A percentile compares a stretch with the other conserved stretches of the same genome.
Evolutionary conservation across 2,329 filamentous ascomycete species (phyloP).

Genomic region (Cadophora malorum): DNA sequence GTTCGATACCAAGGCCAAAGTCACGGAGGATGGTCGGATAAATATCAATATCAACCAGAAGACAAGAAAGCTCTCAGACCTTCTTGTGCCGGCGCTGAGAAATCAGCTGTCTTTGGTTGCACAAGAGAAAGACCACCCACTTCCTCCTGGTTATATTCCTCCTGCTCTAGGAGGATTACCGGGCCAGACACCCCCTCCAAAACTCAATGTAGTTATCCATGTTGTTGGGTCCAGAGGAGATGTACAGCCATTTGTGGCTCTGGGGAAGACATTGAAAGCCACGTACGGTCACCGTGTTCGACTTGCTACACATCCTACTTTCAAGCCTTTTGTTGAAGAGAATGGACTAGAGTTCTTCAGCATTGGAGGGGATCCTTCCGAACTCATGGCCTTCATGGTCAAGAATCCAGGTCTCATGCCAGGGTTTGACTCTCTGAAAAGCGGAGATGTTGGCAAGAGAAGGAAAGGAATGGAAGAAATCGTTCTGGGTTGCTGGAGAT

Average conservation of each 20-base stretch:
- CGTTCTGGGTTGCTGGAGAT: conserved; percentile 84
- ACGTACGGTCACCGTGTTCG: conserved; percentile 74
- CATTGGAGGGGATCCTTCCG: conserved; percentile 77
- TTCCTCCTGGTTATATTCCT: conserved; percentile 74
- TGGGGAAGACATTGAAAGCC: conserved; percentile 69
- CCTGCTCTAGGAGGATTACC: conserved; percentile 72
- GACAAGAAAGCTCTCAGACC: conserved; percentile 66
- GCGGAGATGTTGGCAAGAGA: conserved; percentile 77
- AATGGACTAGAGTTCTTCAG: conserved; percentile 77
- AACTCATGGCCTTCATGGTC: conserved; percentile 90
- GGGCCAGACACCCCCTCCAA: conserved; percentile 62
- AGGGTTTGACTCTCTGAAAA: conserved; percentile 76
- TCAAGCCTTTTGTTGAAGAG: conserved; percentile 71
- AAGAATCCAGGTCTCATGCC: conserved; percentile 89
- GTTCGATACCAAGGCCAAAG: conserved; percentile 65
- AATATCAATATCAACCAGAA: conserved; percentile 82
- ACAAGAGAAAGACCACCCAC: conserved; percentile 55
- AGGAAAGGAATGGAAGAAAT: conserved; percentile 79
- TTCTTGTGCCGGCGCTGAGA: conserved; percentile 70
- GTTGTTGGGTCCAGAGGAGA: conserved; percentile 78
- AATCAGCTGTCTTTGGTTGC: conserved; percentile 53
- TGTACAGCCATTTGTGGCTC: conserved; percentile 76
- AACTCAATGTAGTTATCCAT: conserved; percentile 75
- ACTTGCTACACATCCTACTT: conserved; percentile 74
- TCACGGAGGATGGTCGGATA: conserved; percentile 77